phyloP scores from a whole-genome alignment of 2,329 filamentous ascomycete genomes.

The Paraphaeosphaeria sporulosa region DNA sequence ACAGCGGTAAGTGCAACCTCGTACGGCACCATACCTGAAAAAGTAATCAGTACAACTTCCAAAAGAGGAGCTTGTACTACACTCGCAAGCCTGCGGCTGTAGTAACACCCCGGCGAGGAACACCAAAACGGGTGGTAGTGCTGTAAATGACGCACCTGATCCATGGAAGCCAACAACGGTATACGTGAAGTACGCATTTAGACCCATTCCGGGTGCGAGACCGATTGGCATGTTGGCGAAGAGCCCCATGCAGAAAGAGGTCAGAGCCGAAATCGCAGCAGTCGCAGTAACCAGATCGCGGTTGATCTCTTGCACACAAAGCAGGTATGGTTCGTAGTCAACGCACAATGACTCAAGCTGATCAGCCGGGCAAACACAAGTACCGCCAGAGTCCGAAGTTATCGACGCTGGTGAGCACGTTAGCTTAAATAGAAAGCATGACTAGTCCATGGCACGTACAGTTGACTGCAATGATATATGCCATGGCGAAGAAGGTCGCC shows the following conservation, averaged over 20 bases:
- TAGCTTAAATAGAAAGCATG: constrained; percentile 20
- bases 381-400: constrained; percentile 75
- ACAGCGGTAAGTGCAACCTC: constrained; percentile 81
- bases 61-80: constrained; percentile 12
- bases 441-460: constrained; percentile 45
- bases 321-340: constrained; percentile 64
- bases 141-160: constrained; percentile 56
- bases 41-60: constrained; percentile 22
- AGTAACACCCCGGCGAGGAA: constrained; percentile 19
- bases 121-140: constrained; percentile 26
- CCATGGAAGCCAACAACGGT: constrained; percentile 82
- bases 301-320: constrained; percentile 70
- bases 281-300: constrained; percentile 85
- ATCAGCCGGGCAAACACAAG: constrained; percentile 72
- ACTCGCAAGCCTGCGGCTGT: constrained; percentile 10
- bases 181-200: constrained; percentile 89
- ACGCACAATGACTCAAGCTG: constrained; percentile 59
- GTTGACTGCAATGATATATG: constrained; percentile 72
- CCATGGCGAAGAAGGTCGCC: constrained; percentile 66
- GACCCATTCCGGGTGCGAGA: constrained; percentile 77
- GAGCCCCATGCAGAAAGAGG: constrained; percentile 83
- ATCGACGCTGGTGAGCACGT: constrained; percentile 57
- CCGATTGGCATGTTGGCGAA: constrained; percentile 82
- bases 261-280: constrained; percentile 79
- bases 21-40: constrained; percentile 68